Conservation (phyloP, 768 basidiomycete species). For the Rhodocollybia butyracea region DNA sequence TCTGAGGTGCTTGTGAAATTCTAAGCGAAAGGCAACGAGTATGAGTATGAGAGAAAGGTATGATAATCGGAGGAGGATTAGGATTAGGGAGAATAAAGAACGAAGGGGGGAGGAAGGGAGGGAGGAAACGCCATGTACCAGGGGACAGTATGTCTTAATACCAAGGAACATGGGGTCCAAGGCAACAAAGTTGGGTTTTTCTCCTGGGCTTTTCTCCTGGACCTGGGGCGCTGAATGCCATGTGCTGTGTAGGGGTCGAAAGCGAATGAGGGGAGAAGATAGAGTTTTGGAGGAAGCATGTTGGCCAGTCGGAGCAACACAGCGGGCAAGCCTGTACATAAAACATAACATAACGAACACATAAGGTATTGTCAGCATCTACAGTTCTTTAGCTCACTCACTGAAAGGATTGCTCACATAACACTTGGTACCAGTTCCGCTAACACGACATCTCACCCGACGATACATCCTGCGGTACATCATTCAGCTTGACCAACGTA, state of each 20-base stretch:
- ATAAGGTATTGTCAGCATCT: neutral
- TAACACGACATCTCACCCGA: slow-evolving; percentile 28
- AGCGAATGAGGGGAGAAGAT: slow-evolving; percentile 38
- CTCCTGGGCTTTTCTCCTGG: no score
- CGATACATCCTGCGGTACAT: slow-evolving; percentile 25
- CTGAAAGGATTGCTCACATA: slow-evolving; percentile 38
- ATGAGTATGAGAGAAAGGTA: neutral
- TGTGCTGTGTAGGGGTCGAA: no score
- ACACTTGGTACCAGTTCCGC: slow-evolving; percentile 38
- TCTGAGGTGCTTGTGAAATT: slow-evolving; percentile 22
- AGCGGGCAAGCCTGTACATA: slow-evolving; percentile 32
- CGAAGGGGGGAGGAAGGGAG: no score
- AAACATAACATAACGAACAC: neutral
- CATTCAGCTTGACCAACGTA: slow-evolving; percentile 32
- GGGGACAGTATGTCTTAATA: slow-evolving; percentile 36
- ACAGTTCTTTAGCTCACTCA: slow-evolving; percentile 17
- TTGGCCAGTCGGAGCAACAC: slow-evolving; percentile 43
- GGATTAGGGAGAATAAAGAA: neutral
- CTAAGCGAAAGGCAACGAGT: slow-evolving; percentile 12
- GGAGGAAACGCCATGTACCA: slow-evolving; percentile 23
- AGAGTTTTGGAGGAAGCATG: slow-evolving; percentile 34
- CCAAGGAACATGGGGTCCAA: slow-evolving; percentile 43
- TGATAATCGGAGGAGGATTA: neutral
- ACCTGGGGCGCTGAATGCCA: slow-evolving; percentile 30
- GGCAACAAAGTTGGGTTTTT: slow-evolving; percentile 39